Base-by-base conservation (phyloP, 768 basidiomycete species). In the Termitomyces sp. region DNA sequence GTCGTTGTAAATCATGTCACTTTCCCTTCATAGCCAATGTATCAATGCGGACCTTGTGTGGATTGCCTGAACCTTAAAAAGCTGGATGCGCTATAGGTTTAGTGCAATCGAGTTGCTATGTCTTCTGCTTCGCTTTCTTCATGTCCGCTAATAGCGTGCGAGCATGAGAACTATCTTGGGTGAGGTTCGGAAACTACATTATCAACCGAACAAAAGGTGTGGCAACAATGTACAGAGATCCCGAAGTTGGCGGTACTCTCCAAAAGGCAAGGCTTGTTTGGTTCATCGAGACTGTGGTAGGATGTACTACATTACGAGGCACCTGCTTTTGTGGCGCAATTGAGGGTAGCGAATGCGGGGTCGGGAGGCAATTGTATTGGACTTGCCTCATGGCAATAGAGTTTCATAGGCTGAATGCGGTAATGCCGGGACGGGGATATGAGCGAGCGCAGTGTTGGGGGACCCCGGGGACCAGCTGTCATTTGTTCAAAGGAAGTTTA, bases 401-500 rank as follows among this genome's bases (percentile, higher is more conserved):
- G 51, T 53, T 27, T 8, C 7, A 7, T 12, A 25, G 19, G 37
- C 49, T 29, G 5, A 19, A 51, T 38, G 11, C 35, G 49, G 49
- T n/a, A 25, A 51, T 40, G 29, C n/a, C 49, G 49, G 49, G 3
- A 19, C 25, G 37, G 49, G 37, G 49, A 12, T 51, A 51, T 51
- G 25, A 38, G 49, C 49, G 49, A 19, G 27, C 44, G 27, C 43
- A 44, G 25, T 44, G 23, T 23, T 44, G 5, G 2, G 14, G 62
- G 63, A 67, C 66, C 66, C 66, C 56, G 49, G 41, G 57, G 25
- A 48, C 32, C n/a, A 16, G 9, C 48, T 62, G 63, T 60, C 54
- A 35, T 54, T 16, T 44, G 58, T 54, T 58, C 38, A 58, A 49
- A 29, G n/a, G 17, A 23, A 55, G 35, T 44, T 27, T 29, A 27